Evolutionary conservation across 768 basidiomycete species (phyloP), one percentile per base, ranked within the genome.

Genomic region (Pisolithus sp.): DNA sequence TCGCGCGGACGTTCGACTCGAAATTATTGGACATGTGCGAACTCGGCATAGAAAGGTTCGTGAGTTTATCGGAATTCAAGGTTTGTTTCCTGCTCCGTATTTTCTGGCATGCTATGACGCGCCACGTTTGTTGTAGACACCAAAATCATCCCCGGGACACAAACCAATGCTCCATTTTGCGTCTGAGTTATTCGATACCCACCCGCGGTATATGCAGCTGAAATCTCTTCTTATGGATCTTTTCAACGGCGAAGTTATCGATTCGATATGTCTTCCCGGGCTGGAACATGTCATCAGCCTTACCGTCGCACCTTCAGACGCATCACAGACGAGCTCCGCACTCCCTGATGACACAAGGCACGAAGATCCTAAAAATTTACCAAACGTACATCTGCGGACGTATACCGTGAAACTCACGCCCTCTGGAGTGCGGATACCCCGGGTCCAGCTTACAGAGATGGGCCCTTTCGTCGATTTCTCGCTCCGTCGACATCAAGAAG

Each of bases 81-180:
- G 96, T 89, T 36, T 51, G 80, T 70, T 30, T 37, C 51, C 39
- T 13, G 36, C 4, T 37, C n/a, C 28, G 30, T 21, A 15, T 36
- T 36, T 17, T 46, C 31, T 43, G 28, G 34, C 15, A 30, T 18
- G 18, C 24, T 13, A 39, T 26, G 44, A 39, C 50, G 48, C 44
- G n/a, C 28, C 6, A 40, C 8, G 34, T 1, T n/a, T 21, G 20
- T 28, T 13, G 15, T 62, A 93, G 96, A 86, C 88, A 39, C 76
- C 83, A 21, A 97, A 95, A 80, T 84, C 87, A 13, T 86, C 92
- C 4, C 82, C 87, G 21, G 95, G 93, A 9, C 83, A 92, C 60
- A 86, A 89, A 60, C 95, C 96, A 43, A 70, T 97, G 57, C 84
- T 99, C 77, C 92, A 95, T 64, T 99, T 99, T 64, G 90, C 93